These are phyloP conservation scores for Striga asiatica DNA, from an alignment of 257 asterid species.

Conservation along the genomic window DNA sequence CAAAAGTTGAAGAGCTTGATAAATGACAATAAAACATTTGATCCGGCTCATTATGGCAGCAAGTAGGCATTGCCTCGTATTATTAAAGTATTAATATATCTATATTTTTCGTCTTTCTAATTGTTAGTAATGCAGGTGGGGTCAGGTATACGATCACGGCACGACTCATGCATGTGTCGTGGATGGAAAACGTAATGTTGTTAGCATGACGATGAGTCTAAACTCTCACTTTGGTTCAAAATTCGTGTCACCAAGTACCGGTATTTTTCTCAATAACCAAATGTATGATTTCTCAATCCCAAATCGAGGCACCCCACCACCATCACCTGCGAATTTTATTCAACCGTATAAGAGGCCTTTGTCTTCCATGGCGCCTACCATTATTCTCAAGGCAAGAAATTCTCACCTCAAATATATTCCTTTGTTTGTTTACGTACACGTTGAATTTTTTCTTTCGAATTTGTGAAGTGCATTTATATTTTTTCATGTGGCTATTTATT, in stretches of 20 bases:
- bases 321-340: conserved; percentile 38
- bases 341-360: conserved; percentile 39
- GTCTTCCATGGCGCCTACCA: conserved; percentile 44
- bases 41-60: conserved; percentile 33
- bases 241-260: conserved; percentile 35
- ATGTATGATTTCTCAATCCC: conserved; percentile 43
- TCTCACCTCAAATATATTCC: too few species aligned
- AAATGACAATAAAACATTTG: conserved; percentile 35
- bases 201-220: conserved; percentile 30
- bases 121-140: conserved; percentile 29
- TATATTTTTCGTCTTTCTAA: not conserved
- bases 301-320: conserved; percentile 17
- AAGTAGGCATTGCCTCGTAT: conserved; percentile 37
- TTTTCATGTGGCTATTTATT: not conserved
- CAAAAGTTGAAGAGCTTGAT: conserved; percentile 24
- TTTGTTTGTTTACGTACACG: not conserved
- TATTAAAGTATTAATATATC: too few species aligned
- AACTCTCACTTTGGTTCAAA: conserved; percentile 28
- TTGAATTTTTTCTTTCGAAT: not conserved
- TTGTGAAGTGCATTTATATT: not conserved
- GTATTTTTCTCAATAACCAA: conserved; percentile 45
- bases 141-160: conserved; percentile 35
- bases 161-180: conserved; percentile 37
- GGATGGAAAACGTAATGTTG: conserved; percentile 33
- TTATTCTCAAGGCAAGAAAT: conserved; percentile 27